Evolutionary conservation across 2,329 filamentous ascomycete species (phyloP), one percentile per base, ranked within the genome.

Genomic region (Coleophoma cylindrospora): DNA sequence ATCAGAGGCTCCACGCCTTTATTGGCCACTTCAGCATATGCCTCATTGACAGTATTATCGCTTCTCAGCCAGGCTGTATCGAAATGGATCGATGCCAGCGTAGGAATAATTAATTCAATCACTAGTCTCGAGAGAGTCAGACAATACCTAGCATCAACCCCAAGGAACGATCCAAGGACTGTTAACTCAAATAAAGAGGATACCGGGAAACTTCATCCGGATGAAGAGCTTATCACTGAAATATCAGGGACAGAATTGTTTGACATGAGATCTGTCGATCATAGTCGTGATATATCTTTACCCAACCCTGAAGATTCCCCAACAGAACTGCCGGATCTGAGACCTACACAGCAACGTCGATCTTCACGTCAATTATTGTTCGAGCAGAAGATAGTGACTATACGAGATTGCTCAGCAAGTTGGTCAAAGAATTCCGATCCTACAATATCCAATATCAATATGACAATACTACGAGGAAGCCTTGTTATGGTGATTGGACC

Each of bases 401-500:
- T 44, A 44, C 41, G 38, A 15, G 22, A 19, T n/a, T 41, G 43
- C 32, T 43, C 47, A 32, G 45, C 48, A 10, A 45, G 43, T 14
- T 50, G 48, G 48, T 21, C 34, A 40, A 12, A 19, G 34, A 40
- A 38, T 33, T 45, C 41, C 19, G 21, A 47, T 5, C 15, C 43
- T 40, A 41, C 32, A 11, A 36, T 50, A 32, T 45, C 45, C 27
- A 37, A 49, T 34, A 52, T 55, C 34, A 44, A 45, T 10, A 22
- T 55, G 19, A 32, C 32, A 12, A 21, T 56, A 15, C 38, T 34
- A 12, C 17, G 14, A 12, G 53, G 52, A 9, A 36, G 11, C 17
- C 32, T 52, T 13, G 49, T 51, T 17, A 55, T 60, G 45, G 48
- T 63, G 15, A 52, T 58, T 22, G 61, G 60, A 12, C 60, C 59